These are phyloP conservation scores for Cercophora newfieldiana DNA, from an alignment of 495 filamentous ascomycete species.

Conservation along the genomic window DNA sequence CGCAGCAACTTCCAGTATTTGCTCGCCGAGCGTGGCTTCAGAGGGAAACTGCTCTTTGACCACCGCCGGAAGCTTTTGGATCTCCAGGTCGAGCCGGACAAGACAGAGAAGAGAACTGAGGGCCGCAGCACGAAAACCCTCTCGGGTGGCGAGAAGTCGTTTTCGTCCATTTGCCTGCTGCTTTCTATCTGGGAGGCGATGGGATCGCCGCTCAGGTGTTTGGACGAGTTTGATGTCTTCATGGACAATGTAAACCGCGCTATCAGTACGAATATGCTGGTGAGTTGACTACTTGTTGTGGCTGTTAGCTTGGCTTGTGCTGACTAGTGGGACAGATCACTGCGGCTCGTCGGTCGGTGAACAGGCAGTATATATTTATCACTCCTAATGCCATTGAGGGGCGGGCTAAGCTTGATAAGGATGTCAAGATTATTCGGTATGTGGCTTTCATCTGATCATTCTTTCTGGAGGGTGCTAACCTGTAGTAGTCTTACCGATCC, in stretches of 20 bases:
- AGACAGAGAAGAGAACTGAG: constrained; percentile 59
- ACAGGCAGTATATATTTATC: constrained; percentile 94
- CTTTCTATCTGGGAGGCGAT: constrained; percentile 97
- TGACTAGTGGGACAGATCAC: constrained; percentile 60
- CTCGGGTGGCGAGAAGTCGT: constrained; percentile 95
- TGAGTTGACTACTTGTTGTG: constrained; percentile 42
- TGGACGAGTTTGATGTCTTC: constrained; percentile 99
- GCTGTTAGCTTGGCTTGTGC: not conserved
- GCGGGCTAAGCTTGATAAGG: constrained; percentile 61
- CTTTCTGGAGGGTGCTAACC: not conserved
- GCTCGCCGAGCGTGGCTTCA: constrained; percentile 83
- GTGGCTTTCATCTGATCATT: constrained; percentile 31
- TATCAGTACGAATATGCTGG: constrained; percentile 93
- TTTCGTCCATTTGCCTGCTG: constrained; percentile 91
- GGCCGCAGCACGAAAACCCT: constrained; percentile 87
- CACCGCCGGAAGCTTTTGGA: constrained; percentile 72
- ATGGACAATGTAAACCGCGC: constrained; percentile 97
- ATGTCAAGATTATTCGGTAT: constrained; percentile 85
- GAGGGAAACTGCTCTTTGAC: constrained; percentile 75
- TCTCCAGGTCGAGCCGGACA: constrained; percentile 80
- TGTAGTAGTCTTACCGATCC: constrained; percentile 59
- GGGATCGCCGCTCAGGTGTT: constrained; percentile 88
- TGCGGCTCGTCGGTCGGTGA: constrained; percentile 79
- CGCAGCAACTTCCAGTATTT: constrained; percentile 84
- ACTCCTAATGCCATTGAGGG: constrained; percentile 87